Evolutionary conservation across 2,329 filamentous ascomycete species (phyloP), one percentile per base, ranked within the genome.

Genomic region (Fusarium penzigii): DNA sequence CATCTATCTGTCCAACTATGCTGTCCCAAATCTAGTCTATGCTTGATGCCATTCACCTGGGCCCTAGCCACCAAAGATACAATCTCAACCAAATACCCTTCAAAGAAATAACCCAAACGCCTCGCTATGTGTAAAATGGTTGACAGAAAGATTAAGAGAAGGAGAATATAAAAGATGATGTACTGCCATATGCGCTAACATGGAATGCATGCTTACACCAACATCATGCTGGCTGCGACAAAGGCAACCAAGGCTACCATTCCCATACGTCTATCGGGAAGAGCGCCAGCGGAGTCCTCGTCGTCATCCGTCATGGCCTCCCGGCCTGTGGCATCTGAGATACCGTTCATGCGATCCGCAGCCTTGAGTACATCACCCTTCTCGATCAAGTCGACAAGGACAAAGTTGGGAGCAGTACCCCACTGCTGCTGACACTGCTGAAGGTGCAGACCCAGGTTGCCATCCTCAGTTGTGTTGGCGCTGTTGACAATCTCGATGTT

Each of bases 351-450:
- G 42, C 64, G 70, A 70, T 94, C 90, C 2, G 88, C 86, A 1
- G 86, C 85, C 7, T 78, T 75, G 49, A 94, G 83, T 32, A 88
- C 82, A 0, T 87, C 84, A 0, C 87, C 89, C 53, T 85, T 78
- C 68, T 90, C 86, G 70, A 86, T 92, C 70, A 91, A 93, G 70
- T 95, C 90, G 1, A 93, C 88, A 10, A 94, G 78, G 17, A 90
- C 79, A 62, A 90, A 92, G 3, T 79, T 85, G n/a, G 90, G 88
- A 45, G 78, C 75, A 29, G 74, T 70, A n/a, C 80, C 79, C 76
- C 87, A 93, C 55, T 83, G 71, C 3, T 61, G 65, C 47, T 74
- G 71, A 68, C 84, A 92, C 51, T 68, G 69, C 41, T 73, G 67
- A 34, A 82, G 81, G 25, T 85, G 80, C 44, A 68, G 68, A 41